These are phyloP conservation scores for Globisporangium uncinulatum DNA, from an alignment of 352 stramenopile genomes.

Conservation along the genomic window DNA sequence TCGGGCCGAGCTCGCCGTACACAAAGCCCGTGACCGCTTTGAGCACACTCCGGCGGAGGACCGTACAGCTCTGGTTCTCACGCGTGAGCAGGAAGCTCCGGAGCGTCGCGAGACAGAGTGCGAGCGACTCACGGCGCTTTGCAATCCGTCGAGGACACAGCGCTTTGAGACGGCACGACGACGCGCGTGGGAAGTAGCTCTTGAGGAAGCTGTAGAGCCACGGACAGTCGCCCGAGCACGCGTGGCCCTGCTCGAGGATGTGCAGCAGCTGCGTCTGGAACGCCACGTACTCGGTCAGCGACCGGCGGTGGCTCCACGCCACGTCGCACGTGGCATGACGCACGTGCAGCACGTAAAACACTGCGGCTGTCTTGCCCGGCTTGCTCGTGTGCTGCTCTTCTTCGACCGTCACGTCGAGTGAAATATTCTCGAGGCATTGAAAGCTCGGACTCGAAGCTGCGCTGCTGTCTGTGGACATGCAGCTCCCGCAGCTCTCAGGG, in stretches of 20 bases:
- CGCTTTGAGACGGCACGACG: constrained; percentile 7
- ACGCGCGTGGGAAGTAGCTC: constrained; percentile 14
- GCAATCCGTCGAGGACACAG: constrained; percentile 3
- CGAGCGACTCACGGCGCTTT: constrained; percentile 10
- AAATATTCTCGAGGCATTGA: constrained; percentile 8
- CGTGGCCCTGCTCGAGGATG: constrained; percentile 9
- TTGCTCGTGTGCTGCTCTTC: constrained; percentile 6
- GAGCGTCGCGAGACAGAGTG: constrained; percentile 11
- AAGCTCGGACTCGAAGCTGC: constrained; percentile 9
- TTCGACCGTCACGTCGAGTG: constrained; percentile 7
- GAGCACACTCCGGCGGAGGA: constrained; percentile 8
- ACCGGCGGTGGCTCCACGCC: constrained; percentile 5
- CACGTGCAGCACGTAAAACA: constrained; percentile 11
- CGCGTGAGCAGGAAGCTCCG: constrained; percentile 8
- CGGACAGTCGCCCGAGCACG: constrained; percentile 11
- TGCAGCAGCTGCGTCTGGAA: constrained; percentile 2
- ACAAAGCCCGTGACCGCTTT: constrained; percentile 9
- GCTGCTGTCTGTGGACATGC: background rate
- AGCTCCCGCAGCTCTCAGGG: background rate
- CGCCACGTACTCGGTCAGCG: background rate
- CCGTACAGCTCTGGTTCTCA: constrained; percentile 14
- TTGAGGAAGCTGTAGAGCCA: constrained; percentile 17
- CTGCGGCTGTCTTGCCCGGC: background rate
- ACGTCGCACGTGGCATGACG: constrained; percentile 6
- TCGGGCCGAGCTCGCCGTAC: constrained; percentile 7